Evolutionary conservation across 2,329 filamentous ascomycete genomes (phyloP), one percentile per base, ranked within the genome.

Genomic region (Fusarium sp.): DNA sequence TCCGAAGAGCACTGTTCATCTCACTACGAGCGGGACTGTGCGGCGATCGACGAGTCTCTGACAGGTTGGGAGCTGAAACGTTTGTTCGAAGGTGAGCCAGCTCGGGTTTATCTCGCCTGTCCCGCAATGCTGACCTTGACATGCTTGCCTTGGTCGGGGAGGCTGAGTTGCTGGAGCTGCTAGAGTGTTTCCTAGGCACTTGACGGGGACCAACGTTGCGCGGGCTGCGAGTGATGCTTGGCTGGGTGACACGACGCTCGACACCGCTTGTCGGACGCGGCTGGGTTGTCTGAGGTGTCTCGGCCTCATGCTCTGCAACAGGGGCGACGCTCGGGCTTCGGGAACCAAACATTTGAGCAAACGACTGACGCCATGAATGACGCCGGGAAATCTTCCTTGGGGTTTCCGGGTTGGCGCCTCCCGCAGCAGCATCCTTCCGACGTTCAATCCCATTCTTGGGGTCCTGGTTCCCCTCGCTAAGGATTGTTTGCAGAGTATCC

Each of bases 391-490:
- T 52, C 52, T 74, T 74, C 47, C 68, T 75, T 18, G 29, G 33
- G 9, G 38, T 25, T 5, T 33, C 33, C 14, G 40, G 57, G 8
- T 65, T 56, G 18, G n/a, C 20, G 22, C 31, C 52, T 29, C 50
- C 52, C 9, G 31, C n/a, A n/a, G 27, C 9, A 20, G 56, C 50
- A 25, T 67, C 68, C 36, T 64, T 60, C 52, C 20, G 64, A n/a
- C 68, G 66, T 27, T 47, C 72, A 35, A 65, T 56, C 29, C 52
- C 63, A 2, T 31, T 61, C 35, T 62, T 62, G 18, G 76, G 70
- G 54, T 87, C 85, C 20, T 84, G 78, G 58, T 86, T 88, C 7
- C 84, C 86, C 10, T 88, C 86, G 68, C 87, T 88, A 61, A 88
- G 76, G 20, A 88, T 88, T 1, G 86, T 88, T 61, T 85, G 85